Evolutionary conservation across 495 filamentous ascomycete species (phyloP).

Genomic region (Xylaria cubensis): DNA sequence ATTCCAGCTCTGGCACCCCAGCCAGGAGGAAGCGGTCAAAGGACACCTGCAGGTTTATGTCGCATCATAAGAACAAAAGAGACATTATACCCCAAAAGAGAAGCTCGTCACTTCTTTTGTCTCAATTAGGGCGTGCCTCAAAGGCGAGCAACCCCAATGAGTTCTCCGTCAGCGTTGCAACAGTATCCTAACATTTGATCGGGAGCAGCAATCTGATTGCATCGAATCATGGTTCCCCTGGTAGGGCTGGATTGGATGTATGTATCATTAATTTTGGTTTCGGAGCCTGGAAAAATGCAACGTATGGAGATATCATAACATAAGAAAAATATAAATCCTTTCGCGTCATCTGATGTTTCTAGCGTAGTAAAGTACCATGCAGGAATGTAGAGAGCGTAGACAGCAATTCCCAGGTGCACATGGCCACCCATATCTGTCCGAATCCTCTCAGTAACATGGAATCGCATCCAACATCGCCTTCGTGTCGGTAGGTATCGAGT

Average conservation of each 20-base stretch:
- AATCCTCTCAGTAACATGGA: not conserved
- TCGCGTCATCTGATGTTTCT: conserved; percentile 2
- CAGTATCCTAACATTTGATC: not conserved
- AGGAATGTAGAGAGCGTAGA: conserved; percentile 7
- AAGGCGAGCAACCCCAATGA: not conserved
- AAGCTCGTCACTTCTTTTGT: not conserved
- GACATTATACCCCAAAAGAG: conserved; percentile 17
- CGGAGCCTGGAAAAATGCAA: not conserved
- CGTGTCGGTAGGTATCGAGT: not conserved
- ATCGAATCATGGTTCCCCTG: conserved; percentile 3
- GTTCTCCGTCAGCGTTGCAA: conserved; percentile 11
- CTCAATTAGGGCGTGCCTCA: conserved; percentile 12
- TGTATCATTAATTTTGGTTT: not conserved
- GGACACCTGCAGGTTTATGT: conserved; percentile 11
- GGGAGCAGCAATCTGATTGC: not conserved
- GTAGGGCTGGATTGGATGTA: conserved; percentile 15
- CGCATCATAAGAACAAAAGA: conserved; percentile 21
- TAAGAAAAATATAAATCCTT: not conserved
- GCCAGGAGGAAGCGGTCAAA: conserved; percentile 23
- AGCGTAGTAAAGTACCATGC: conserved; percentile 9
- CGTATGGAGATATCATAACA: not conserved
- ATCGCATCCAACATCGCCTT: not conserved
- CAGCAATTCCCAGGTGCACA: not conserved
- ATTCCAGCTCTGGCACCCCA: conserved; percentile 2
- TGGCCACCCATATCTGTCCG: not conserved